Conservation (phyloP, 2,329 filamentous ascomycete genomes). For the Verticillium nonalfalfae region DNA sequence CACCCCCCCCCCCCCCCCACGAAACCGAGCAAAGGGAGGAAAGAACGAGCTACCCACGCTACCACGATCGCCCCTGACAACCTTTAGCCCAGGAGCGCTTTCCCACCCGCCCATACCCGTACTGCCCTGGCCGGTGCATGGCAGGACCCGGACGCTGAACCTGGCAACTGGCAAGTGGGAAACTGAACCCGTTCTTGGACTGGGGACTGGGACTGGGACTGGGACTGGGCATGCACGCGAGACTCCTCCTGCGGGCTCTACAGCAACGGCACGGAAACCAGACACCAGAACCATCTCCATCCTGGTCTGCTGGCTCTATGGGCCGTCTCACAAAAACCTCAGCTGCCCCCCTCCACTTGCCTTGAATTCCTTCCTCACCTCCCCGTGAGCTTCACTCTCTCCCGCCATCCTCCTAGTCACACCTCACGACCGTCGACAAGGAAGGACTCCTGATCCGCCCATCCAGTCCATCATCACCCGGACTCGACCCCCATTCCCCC, state of each 20-base stretch:
- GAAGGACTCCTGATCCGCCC: neutral
- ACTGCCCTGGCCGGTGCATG: neutral
- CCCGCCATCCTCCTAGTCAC: neutral
- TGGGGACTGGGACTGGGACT: neutral
- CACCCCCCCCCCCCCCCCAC: neutral
- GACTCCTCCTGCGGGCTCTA: neutral
- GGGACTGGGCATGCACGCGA: neutral
- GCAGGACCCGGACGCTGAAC: neutral
- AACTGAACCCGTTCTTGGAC: neutral
- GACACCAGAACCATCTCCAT: constrained; percentile 1
- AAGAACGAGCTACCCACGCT: neutral
- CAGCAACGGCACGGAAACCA: neutral
- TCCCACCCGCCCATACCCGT: neutral
- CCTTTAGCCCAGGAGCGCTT: neutral
- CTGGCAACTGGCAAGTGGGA: neutral
- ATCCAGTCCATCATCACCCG: neutral
- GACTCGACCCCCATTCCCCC: neutral
- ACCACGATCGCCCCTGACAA: constrained; percentile 5
- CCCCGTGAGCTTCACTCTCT: constrained; percentile 1
- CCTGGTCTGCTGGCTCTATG: constrained; percentile 1
- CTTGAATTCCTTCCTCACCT: neutral
- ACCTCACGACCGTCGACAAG: neutral
- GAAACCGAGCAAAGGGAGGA: neutral
- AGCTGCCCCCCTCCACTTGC: neutral
- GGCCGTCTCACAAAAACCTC: constrained; percentile 4